Evolutionary conservation across 208 protist genomes (phyloP), one percentile per base, ranked within the genome.

Genomic region (Trypanosoma caninum): DNA sequence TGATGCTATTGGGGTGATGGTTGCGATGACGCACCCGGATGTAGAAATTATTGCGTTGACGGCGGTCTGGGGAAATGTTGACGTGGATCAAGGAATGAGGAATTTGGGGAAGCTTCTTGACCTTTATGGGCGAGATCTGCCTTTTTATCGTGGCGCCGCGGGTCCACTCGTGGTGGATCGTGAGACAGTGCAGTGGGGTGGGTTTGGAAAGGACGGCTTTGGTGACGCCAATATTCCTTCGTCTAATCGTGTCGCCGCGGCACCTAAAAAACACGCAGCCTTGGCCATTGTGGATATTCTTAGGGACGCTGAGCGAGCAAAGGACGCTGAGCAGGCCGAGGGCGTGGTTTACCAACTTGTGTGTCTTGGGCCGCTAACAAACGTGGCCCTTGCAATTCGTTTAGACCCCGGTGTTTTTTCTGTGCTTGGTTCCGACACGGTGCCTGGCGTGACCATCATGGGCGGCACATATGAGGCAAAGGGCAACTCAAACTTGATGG

Each of bases 1-100:
- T 54, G 87, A 94, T 65, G 87, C 87, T 53, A 87, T 94, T 67
- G 84, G 70, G 47, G 84, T 94, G 55, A 89, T 94, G 81, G 25
- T 72, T 16, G 83, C 84, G n/a, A 63, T 94, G 37, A 78, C 75
- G 13, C 66, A 87, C 54, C 82, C 83, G 23, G 74, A 89, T 46
- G 80, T 84, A 14, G 84, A 94, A 25, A 53, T 94, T 56, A 37
- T 84, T 46, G 82, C 79, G 45, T 75, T 94, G 25, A 78, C 80
- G 14, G 76, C 66, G 7, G 83, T 89, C 35, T 89, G 81, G 81
- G 87, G 87, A 0, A 94, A 94, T 59, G 86, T 93, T n/a, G 72
- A 83, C 25, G 80, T 83, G 0, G 69, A 82, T 28, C 82, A 90
- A 47, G 86, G 80, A 5, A 87, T 85, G 76, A 70, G 91, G 62